These are phyloP conservation scores for Beauveria sp. DNA, from an alignment of 2,329 filamentous ascomycete species.

Conservation along the genomic window DNA sequence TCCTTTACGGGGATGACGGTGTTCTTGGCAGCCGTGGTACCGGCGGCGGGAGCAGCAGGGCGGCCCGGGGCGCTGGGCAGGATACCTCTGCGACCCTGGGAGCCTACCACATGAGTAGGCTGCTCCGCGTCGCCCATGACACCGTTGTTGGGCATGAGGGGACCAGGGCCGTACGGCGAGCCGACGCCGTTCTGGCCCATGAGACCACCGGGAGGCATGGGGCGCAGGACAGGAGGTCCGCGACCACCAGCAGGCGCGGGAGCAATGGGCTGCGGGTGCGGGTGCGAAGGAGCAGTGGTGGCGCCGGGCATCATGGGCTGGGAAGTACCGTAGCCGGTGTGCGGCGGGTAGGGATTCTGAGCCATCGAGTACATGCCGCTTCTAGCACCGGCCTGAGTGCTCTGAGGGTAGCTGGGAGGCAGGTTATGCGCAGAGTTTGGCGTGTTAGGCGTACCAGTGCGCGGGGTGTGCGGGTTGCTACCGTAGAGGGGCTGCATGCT, in stretches of 20 bases:
- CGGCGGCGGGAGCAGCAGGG: constrained; percentile 65
- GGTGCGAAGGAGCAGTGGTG: constrained; percentile 60
- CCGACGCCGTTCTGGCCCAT: constrained; percentile 50
- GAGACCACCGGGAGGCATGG: constrained; percentile 62
- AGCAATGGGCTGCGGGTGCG: constrained; percentile 69
- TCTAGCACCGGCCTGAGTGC: constrained; percentile 39
- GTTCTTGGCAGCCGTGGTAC: constrained; percentile 64
- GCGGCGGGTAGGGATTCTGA: constrained; percentile 46
- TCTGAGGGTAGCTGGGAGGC: constrained; percentile 45
- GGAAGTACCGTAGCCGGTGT: constrained; percentile 48
- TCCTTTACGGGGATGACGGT: constrained; percentile 88
- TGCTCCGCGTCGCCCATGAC: constrained; percentile 52
- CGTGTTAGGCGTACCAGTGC: constrained; percentile 56
- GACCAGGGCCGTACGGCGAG: constrained; percentile 53
- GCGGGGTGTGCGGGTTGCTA: constrained; percentile 53
- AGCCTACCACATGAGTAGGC: constrained; percentile 88
- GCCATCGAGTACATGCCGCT: constrained; percentile 48
- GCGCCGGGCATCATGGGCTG: constrained; percentile 59
- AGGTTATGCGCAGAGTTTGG: constrained; percentile 48
- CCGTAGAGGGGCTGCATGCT: constrained; percentile 43
- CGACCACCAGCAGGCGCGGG: constrained; percentile 57
- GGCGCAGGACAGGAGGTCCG: constrained; percentile 53
- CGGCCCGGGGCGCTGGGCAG: constrained; percentile 84
- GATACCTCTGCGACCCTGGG: constrained; percentile 85
- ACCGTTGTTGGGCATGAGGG: constrained; percentile 48